A percentile compares a stretch with the other conserved stretches of the same genome.
Conservation (phyloP, 306 rosid genomes). For the Cyamopsis tetragonoloba region DNA sequence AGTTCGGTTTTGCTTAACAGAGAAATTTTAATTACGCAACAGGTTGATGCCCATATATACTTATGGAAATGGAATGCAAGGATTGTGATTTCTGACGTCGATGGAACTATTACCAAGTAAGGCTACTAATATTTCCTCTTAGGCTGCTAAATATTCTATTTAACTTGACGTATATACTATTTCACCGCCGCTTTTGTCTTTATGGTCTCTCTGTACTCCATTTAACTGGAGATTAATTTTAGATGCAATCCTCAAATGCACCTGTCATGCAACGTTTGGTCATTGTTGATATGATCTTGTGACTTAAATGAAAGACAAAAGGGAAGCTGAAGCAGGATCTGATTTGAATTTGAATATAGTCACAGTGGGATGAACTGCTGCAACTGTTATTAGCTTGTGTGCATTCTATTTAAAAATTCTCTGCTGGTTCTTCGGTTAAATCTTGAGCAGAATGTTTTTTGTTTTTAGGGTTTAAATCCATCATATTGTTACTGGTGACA, state of each 20-base stretch:
- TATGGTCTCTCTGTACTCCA: not conserved
- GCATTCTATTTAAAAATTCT: not conserved
- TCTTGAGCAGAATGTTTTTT: not conserved
- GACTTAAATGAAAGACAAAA: not conserved
- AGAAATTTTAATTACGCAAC: constrained; percentile 31
- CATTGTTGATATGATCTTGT: not conserved
- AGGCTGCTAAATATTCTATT: constrained; percentile 24
- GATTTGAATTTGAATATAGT: not conserved
- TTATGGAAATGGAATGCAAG: constrained; percentile 96
- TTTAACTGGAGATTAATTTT: constrained; percentile 14
- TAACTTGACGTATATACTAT: constrained; percentile 18
- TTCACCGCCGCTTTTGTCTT: constrained; percentile 13
- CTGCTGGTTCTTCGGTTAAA: not conserved
- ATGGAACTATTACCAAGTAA: constrained; percentile 98
- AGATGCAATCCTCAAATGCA: not conserved
- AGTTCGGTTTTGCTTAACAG: constrained; percentile 7
- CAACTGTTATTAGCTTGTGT: not conserved
- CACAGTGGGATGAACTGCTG: constrained; percentile 12
- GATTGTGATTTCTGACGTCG: constrained; percentile 96
- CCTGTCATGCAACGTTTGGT: constrained; percentile 3
- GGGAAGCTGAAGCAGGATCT: constrained; percentile 1
- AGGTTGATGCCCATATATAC: constrained; percentile 99
- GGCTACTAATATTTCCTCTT: constrained; percentile 28
- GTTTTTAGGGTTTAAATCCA: not conserved
- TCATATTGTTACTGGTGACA: too few relatives aligned